Base-by-base conservation (phyloP, 768 basidiomycete species). In the Cubamyces sp. region DNA sequence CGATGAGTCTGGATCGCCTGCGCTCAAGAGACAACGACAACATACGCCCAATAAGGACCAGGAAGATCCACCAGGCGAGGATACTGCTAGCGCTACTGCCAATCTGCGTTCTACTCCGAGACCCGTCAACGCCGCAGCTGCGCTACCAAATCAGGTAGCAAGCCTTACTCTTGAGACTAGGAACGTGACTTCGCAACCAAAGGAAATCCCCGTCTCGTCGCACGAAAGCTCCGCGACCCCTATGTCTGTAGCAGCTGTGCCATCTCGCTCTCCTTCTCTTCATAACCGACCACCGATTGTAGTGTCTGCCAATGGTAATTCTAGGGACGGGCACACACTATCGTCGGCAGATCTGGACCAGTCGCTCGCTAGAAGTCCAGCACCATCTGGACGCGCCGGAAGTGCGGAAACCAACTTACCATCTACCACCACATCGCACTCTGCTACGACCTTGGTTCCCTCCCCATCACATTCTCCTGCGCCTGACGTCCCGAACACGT, bases 351-450 rank as follows among this genome's bases (percentile, higher is more conserved):
- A 26, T 21, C 6, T 8, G 48, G 46, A 9, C 5, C 48, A 41
- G 41, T 47, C 23, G 9, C 6, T 16, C 48, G 30, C 48, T 25
- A 43, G 48, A 37, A 62, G 54, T 42, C 54, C 45, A n/a, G 23
- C 42, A 11, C 28, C 46, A 14, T 41, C 41, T 52, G 48, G 34
- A 15, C 48, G 23, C 49, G 48, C 12, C n/a, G 12, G 18, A 8
- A 50, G 41, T 48, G 48, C 57, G 45, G 25, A 25, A 34, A 25
- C 25, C 41, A 43, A 48, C 34, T 43, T 42, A 21, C 54, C 54
- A 14, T 30, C 46, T 23, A 6, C 54, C 54, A 37, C 54, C 23
- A 34, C 26, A 30, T 51, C 48, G 4, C 21, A 41, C 7, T 52
- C 57, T 26, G 39, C 40, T n/a, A 57, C 37, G 3, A 14, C 40